These are phyloP conservation scores for Metarhizium robertsii DNA, from an alignment of 2,329 filamentous ascomycete species.

Conservation along the genomic window DNA sequence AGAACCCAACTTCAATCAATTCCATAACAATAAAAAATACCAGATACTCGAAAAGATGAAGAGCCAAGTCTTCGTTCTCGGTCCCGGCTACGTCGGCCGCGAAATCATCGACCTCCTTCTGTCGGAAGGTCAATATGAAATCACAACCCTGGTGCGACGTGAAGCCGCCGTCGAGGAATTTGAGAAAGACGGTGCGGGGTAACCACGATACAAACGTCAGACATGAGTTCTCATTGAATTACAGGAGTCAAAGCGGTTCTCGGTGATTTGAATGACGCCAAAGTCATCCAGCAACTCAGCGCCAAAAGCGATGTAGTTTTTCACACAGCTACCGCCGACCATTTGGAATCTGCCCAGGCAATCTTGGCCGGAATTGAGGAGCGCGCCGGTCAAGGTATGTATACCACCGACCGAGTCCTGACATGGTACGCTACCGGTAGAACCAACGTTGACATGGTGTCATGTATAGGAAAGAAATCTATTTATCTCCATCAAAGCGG, in stretches of 20 bases:
- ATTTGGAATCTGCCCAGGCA: neutral
- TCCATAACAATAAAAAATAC: too few relatives aligned
- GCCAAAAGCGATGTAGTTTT: neutral
- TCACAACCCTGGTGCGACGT: neutral
- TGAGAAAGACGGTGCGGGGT: neutral
- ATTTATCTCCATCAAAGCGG: slow-evolving; percentile 2
- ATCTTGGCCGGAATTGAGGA: neutral
- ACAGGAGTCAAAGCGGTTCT: slow-evolving; percentile 1
- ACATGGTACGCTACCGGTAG: neutral
- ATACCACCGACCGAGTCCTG: neutral
- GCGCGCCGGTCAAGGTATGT: neutral
- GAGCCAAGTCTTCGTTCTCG: neutral
- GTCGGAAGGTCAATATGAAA: neutral
- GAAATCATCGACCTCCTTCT: slow-evolving; percentile 2
- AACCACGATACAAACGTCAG: neutral
- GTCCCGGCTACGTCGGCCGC: neutral
- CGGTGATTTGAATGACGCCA: neutral
- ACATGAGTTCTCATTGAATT: neutral
- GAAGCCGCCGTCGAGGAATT: neutral
- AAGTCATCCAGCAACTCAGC: neutral
- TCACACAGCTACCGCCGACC: neutral
- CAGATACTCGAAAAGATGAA: neutral
- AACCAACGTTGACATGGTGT: neutral
- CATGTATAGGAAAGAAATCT: neutral
- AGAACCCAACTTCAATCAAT: too few relatives aligned